A percentile compares a stretch with the other conserved stretches of the same genome.
Evolutionary conservation across 1,284 basidiomycete species (phyloP).

Genomic region (Moesziomyces sp.): DNA sequence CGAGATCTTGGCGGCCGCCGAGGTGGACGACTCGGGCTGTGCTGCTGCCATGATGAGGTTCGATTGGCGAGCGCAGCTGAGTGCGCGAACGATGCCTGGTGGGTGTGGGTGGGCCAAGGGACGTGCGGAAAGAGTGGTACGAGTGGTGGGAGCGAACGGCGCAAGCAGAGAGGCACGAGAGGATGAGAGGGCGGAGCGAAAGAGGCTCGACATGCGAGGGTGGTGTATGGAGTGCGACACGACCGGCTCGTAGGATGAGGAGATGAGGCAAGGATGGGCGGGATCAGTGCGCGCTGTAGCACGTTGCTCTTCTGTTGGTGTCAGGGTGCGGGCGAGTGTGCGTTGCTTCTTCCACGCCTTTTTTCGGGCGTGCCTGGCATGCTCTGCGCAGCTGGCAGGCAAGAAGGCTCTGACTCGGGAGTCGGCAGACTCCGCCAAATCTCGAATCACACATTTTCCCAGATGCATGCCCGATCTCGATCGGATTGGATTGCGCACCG

Average conservation of each 20-base stretch:
- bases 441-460: not conserved
- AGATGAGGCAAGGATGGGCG: not conserved
- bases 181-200: constrained; percentile 8
- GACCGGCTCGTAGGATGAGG: not conserved
- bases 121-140: constrained; percentile 3
- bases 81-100: constrained; percentile 6
- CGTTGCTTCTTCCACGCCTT: constrained; percentile 3
- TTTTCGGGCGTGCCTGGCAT: constrained; percentile 5
- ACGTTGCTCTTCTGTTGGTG: constrained; percentile 7
- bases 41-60: constrained; percentile 42
- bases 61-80: constrained; percentile 38
- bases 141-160: constrained; percentile 10
- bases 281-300: not conserved
- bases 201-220: constrained; percentile 33
- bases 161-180: constrained; percentile 8
- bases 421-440: constrained; percentile 9
- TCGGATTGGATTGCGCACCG: not conserved
- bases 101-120: no score
- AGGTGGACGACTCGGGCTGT: constrained; percentile 28
- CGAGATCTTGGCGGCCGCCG: constrained; percentile 23
- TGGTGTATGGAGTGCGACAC: not conserved
- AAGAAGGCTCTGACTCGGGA: constrained; percentile 22
- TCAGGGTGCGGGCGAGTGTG: not conserved
- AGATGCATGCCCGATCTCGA: not conserved
- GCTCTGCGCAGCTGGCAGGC: not conserved